phyloP scores from a whole-genome alignment of 2,329 filamentous ascomycete species.

The Phoma sp. region DNA sequence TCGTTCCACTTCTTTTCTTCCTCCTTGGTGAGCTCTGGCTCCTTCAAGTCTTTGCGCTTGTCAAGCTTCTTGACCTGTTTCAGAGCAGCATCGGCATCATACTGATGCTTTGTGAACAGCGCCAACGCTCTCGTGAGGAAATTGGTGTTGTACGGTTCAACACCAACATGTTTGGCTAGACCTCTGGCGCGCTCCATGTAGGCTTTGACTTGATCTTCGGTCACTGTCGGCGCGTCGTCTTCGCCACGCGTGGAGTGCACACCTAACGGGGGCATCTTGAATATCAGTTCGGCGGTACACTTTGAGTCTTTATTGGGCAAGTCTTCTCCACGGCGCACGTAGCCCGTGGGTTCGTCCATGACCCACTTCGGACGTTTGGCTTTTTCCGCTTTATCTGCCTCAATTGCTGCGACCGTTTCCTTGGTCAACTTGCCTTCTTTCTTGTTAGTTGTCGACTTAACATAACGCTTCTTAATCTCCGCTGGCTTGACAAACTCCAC shows the following conservation, averaged over 20 bases:
- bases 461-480: slow-evolving; percentile 80
- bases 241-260: slow-evolving; percentile 56
- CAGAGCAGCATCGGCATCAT: slow-evolving; percentile 73
- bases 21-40: slow-evolving; percentile 77
- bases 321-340: slow-evolving; percentile 84
- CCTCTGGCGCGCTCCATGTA: slow-evolving; percentile 76
- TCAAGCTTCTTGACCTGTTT: slow-evolving; percentile 71
- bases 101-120: slow-evolving; percentile 73
- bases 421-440: slow-evolving; percentile 80
- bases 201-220: slow-evolving; percentile 69
- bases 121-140: slow-evolving; percentile 83
- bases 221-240: slow-evolving; percentile 50
- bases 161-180: slow-evolving; percentile 69
- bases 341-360: slow-evolving; percentile 87
- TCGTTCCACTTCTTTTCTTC: slow-evolving; percentile 93
- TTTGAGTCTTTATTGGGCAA: slow-evolving; percentile 71
- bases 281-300: slow-evolving; percentile 77
- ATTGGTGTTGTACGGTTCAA: slow-evolving; percentile 81
- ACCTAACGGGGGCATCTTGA: slow-evolving; percentile 70
- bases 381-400: slow-evolving; percentile 78
- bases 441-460: slow-evolving; percentile 67
- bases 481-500: slow-evolving; percentile 89
- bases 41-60: slow-evolving; percentile 74
- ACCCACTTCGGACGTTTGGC: slow-evolving; percentile 91
- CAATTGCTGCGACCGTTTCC: slow-evolving; percentile 77